A percentile compares a stretch with the other conserved stretches of the same genome.
Conservation (phyloP, 306 rosid genomes). For the Trifolium dubium region DNA sequence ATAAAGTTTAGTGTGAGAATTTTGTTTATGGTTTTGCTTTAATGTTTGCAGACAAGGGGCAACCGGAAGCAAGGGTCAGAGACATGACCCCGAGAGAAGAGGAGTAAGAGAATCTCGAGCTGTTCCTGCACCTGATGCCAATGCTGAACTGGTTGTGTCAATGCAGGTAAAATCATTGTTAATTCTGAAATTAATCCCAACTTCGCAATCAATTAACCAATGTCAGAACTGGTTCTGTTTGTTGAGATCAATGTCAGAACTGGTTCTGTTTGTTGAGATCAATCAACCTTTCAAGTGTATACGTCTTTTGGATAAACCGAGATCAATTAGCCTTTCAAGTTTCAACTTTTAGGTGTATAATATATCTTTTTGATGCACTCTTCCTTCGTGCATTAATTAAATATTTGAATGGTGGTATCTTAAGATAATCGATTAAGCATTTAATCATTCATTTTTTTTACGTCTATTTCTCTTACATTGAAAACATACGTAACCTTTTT, state of each 20-base stretch:
- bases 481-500: slow-evolving; percentile 10
- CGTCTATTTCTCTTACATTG: slow-evolving; percentile 8
- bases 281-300: neutral
- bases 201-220: no score
- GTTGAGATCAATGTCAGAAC: neutral
- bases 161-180: slow-evolving; percentile 76
- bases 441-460: slow-evolving; percentile 18
- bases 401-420: neutral
- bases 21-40: slow-evolving; percentile 33
- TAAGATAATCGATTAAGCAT: neutral
- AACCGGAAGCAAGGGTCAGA: slow-evolving; percentile 78
- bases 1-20: slow-evolving; percentile 18
- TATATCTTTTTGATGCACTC: neutral
- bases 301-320: neutral
- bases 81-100: slow-evolving; percentile 77
- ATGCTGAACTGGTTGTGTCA: slow-evolving; percentile 89
- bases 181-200: slow-evolving; percentile 7
- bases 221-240: no score
- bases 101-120: slow-evolving; percentile 88
- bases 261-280: slow-evolving; percentile 4
- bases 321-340: slow-evolving; percentile 3
- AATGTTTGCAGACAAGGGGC: slow-evolving; percentile 79
- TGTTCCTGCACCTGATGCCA: slow-evolving; percentile 97
- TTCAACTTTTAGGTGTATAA: slow-evolving; percentile 4
- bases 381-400: slow-evolving; percentile 11